Evolutionary conservation across 257 asterid genomes (phyloP).

Genomic region (Plectranthus barbatus): DNA sequence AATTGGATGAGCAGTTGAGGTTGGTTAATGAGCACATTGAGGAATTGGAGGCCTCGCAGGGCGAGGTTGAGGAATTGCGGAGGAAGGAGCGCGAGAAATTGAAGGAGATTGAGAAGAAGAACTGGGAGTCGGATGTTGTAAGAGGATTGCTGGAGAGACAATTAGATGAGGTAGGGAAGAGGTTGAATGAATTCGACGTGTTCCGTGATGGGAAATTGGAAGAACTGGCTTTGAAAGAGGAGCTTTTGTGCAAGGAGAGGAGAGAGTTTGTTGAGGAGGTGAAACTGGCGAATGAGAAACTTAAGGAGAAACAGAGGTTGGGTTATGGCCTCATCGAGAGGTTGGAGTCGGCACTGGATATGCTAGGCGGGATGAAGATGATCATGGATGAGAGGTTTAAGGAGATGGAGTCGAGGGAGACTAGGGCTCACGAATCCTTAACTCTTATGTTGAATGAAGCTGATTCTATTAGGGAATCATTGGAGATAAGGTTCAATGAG

Average conservation of each 20-base stretch:
- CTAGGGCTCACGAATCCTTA: not conserved
- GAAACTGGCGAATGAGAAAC: conserved; percentile 4
- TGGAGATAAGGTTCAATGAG: conserved; percentile 20
- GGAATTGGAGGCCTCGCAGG: conserved; percentile 16
- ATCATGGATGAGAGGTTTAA: conserved; percentile 8
- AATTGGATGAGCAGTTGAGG: conserved; percentile 24
- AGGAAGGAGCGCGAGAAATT: conserved; percentile 12
- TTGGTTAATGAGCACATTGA: conserved; percentile 19
- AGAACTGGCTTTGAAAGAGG: conserved; percentile 20
- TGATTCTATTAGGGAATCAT: conserved; percentile 11
- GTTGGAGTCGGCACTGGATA: conserved; percentile 1
- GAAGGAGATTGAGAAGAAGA: conserved; percentile 24
- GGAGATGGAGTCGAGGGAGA: conserved; percentile 18
- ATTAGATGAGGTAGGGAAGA: conserved; percentile 17
- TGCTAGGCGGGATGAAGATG: conserved; percentile 10
- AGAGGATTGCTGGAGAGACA: not conserved
- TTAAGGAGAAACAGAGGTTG: conserved; percentile 12
- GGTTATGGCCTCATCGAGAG: conserved; percentile 9
- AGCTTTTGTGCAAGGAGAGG: conserved; percentile 12
- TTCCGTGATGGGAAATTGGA: conserved; percentile 4
- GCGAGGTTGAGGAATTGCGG: conserved; percentile 4
- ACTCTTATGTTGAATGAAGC: conserved; percentile 10
- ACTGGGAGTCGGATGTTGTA: conserved; percentile 4
- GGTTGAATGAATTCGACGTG: conserved; percentile 15
- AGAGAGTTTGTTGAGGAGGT: conserved; percentile 9